Conservation (phyloP, 352 stramenopile species). For the Phytophthora megakarya region DNA sequence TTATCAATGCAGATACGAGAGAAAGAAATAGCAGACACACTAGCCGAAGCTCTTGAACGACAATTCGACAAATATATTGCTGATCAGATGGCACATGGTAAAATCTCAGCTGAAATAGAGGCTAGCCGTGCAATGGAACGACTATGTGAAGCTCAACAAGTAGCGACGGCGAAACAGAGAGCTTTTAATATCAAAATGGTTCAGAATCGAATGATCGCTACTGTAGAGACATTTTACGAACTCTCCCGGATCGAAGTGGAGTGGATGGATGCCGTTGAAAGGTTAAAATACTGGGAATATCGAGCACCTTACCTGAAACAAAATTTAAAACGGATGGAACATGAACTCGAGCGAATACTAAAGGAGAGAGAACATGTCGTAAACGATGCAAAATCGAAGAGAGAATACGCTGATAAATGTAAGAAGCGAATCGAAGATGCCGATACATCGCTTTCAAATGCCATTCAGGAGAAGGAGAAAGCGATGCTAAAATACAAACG, state of each 20-base stretch:
- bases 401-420: constrained; percentile 50
- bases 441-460: constrained; percentile 34
- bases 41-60: constrained; percentile 52
- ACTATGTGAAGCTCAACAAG: constrained; percentile 50
- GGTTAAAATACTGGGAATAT: constrained; percentile 41
- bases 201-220: constrained; percentile 72
- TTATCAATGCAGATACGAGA: constrained; percentile 65
- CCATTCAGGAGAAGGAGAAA: constrained; percentile 49
- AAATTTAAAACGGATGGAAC: constrained; percentile 46
- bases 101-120: constrained; percentile 54
- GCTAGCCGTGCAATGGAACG: constrained; percentile 45
- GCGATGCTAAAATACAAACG: constrained; percentile 42
- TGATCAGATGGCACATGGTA: constrained; percentile 60
- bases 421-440: constrained; percentile 42
- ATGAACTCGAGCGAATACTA: constrained; percentile 50
- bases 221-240: constrained; percentile 53
- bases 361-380: constrained; percentile 61
- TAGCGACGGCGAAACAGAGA: constrained; percentile 47
- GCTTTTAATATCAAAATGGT: constrained; percentile 60
- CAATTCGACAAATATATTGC: constrained; percentile 71
- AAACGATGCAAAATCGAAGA: constrained; percentile 52
- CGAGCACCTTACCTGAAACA: constrained; percentile 22
- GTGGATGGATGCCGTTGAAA: constrained; percentile 62
- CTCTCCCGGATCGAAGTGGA: constrained; percentile 40
- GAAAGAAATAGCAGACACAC: constrained; percentile 40